A percentile compares a stretch with the other conserved stretches of the same genome.
Evolutionary conservation across 1,284 basidiomycete genomes (phyloP).

Genomic region (Flammula alnicola): DNA sequence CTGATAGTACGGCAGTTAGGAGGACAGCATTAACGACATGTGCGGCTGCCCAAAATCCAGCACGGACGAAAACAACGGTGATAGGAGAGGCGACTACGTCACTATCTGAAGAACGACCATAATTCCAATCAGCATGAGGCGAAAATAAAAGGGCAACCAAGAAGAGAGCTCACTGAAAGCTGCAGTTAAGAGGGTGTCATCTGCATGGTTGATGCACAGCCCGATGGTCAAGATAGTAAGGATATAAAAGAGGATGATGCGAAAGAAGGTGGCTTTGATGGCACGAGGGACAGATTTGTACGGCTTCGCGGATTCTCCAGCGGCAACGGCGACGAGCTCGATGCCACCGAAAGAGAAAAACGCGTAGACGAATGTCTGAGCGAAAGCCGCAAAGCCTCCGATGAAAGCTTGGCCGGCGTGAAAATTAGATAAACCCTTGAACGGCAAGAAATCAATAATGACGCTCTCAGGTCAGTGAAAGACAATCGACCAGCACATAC

Average conservation of each 20-base stretch:
- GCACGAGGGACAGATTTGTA: constrained; percentile 68
- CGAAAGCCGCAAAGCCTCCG: constrained; percentile 56
- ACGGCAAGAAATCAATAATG: not conserved
- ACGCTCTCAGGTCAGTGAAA: not conserved
- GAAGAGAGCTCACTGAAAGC: constrained; percentile 40
- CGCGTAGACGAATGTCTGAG: constrained; percentile 58
- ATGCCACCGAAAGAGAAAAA: constrained; percentile 80
- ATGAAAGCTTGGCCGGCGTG: constrained; percentile 53
- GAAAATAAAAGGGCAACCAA: constrained; percentile 12
- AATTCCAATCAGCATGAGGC: not conserved
- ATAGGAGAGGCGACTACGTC: constrained; percentile 57
- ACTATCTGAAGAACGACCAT: constrained; percentile 35
- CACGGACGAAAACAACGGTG: constrained; percentile 61
- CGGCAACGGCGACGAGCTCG: constrained; percentile 71
- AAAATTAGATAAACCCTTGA: constrained; percentile 56
- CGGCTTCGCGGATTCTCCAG: constrained; percentile 63
- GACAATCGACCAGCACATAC: constrained; percentile 22
- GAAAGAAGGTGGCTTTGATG: constrained; percentile 71
- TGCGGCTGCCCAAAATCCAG: constrained; percentile 60
- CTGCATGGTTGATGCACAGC: constrained; percentile 56
- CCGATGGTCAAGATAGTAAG: constrained; percentile 61
- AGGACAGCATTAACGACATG: constrained; percentile 63
- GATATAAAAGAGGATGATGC: constrained; percentile 67
- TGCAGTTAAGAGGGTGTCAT: constrained; percentile 51
- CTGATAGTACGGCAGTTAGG: constrained; percentile 68